A percentile compares a stretch with the other conserved stretches of the same genome.
Evolutionary conservation across 768 basidiomycete species (phyloP).

Genomic region (Cystobasidium tubakii): DNA sequence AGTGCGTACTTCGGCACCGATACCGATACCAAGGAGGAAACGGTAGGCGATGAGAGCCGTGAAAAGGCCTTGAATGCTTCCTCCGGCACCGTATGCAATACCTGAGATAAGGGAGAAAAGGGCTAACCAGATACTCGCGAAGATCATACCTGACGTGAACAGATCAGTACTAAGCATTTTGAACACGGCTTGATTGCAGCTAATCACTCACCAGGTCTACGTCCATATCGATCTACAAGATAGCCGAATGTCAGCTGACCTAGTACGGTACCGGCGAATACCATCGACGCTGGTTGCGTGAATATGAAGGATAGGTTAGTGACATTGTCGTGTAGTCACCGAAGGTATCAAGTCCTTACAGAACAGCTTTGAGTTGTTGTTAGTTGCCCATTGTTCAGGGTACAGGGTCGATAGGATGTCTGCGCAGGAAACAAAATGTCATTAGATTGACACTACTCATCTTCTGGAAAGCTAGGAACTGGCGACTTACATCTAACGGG

Average conservation of each 20-base stretch:
- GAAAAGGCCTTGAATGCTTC: slow-evolving; percentile 52
- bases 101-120: slow-evolving; percentile 42
- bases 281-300: slow-evolving; percentile 59
- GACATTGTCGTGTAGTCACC: too few species aligned
- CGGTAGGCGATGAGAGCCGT: slow-evolving; percentile 74
- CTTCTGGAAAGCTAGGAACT: too few species aligned
- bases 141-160: slow-evolving; percentile 18
- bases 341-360: too few species aligned
- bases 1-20: slow-evolving; percentile 61
- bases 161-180: background rate
- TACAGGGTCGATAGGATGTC: slow-evolving; percentile 35
- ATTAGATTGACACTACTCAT: too few species aligned
- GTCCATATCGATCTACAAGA: slow-evolving; percentile 45
- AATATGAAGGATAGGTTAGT: slow-evolving; percentile 44
- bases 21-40: slow-evolving; percentile 80
- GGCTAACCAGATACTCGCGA: slow-evolving; percentile 15
- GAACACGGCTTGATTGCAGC: background rate
- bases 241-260: slow-evolving; percentile 70
- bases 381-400: slow-evolving; percentile 35
- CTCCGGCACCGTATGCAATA: slow-evolving; percentile 62
- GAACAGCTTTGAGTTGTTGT: slow-evolving; percentile 24
- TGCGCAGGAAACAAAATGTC: slow-evolving; percentile 26
- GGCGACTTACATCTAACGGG: background rate
- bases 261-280: slow-evolving; percentile 73
- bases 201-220: slow-evolving; percentile 69